phyloP scores from a whole-genome alignment of 768 basidiomycete genomes.

The Gyrodon lividus region DNA sequence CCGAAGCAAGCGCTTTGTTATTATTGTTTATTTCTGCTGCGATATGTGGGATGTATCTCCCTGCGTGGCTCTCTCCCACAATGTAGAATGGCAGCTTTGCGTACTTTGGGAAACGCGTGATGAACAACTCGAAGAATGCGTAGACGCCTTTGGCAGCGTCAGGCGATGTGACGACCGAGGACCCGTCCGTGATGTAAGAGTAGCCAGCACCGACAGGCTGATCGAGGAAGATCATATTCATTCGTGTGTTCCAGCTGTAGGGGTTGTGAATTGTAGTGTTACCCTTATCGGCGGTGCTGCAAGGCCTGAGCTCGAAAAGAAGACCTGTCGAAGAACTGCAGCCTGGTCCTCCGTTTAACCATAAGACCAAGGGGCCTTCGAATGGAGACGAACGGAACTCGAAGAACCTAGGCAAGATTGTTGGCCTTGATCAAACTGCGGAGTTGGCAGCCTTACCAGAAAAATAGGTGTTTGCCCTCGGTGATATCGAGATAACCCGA shows the following conservation, averaged over 20 bases:
- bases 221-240: conserved; percentile 34
- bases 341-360: no score
- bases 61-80: conserved; percentile 35
- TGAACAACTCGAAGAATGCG: conserved; percentile 35
- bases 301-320: no score
- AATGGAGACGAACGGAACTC: no score
- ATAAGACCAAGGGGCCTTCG: no score
- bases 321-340: no score
- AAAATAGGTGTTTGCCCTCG: conserved; percentile 38
- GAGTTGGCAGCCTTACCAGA: no score
- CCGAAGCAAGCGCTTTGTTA: conserved; percentile 30
- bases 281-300: no score
- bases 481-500: conserved; percentile 59
- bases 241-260: conserved; percentile 43
- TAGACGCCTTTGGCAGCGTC: conserved; percentile 35
- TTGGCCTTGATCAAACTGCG: no score
- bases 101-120: conserved; percentile 33
- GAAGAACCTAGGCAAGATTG: no score
- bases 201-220: conserved; percentile 45
- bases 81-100: conserved; percentile 31
- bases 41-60: conserved; percentile 46
- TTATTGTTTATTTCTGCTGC: conserved; percentile 45
- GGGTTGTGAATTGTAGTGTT: conserved; percentile 35
- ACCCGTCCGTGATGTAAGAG: conserved; percentile 40
- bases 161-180: conserved; percentile 23